phyloP scores from a whole-genome alignment of 257 asterid genomes.

The Verbena officinalis region DNA sequence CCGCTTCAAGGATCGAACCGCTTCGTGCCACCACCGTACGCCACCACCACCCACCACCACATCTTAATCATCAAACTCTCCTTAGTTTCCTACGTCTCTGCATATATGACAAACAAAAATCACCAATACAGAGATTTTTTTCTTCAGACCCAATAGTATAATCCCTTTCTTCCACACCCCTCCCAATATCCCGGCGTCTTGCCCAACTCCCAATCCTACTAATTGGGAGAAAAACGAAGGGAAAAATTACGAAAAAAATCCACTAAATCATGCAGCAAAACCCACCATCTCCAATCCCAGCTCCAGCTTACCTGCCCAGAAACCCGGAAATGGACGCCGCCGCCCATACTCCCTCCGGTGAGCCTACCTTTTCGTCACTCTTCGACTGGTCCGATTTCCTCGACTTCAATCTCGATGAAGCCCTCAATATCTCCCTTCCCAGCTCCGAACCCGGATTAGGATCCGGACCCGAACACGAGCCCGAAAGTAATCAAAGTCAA shows the following conservation, averaged over 20 bases:
- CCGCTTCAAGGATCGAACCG: too few relatives aligned
- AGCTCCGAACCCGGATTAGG: conserved; percentile 17
- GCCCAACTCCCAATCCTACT: not conserved
- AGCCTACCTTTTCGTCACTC: conserved; percentile 25
- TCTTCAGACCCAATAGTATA: not conserved
- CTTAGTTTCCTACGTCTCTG: not conserved
- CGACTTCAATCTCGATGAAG: conserved; percentile 38
- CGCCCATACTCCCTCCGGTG: conserved; percentile 5
- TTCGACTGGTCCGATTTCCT: conserved; percentile 50
- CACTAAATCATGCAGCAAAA: conserved; percentile 14
- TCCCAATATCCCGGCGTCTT: not conserved
- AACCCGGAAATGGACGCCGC: not conserved
- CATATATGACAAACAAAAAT: not conserved
- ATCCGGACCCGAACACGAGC: not conserved
- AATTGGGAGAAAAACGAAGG: not conserved
- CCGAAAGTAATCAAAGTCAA: conserved; percentile 31
- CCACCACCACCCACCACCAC: conserved; percentile 24
- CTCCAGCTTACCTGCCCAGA: conserved; percentile 10
- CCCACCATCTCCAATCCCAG: not conserved
- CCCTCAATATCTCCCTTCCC: conserved; percentile 20
- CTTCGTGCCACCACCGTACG: too few relatives aligned
- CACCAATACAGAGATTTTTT: not conserved
- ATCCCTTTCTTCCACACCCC: not conserved
- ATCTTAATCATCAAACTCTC: not conserved
- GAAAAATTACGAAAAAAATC: not conserved